Percentiles rank a stretch among this genome's conserved stretches.
Evolutionary conservation across 169 alveolate genomes (phyloP).

Genomic region (Perkinsus olseni): DNA sequence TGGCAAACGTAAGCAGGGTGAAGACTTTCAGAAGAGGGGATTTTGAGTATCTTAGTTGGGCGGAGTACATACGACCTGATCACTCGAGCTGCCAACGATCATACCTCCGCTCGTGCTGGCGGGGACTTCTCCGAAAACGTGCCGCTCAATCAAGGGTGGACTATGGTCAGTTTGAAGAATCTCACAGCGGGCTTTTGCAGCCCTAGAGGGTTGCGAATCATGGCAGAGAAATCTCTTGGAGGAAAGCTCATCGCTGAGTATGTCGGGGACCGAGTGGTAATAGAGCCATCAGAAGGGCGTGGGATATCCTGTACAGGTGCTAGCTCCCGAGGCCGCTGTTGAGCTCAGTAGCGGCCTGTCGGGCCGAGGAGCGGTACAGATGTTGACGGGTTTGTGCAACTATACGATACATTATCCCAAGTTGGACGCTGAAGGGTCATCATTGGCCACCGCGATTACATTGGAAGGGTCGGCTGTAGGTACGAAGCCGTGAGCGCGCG

Average conservation of each 20-base stretch:
- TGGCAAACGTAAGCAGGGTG: neutral
- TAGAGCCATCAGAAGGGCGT: neutral
- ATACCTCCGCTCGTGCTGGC: neutral
- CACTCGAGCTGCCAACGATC: neutral
- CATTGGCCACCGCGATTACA: neutral
- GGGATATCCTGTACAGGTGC: neutral
- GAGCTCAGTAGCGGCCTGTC: neutral
- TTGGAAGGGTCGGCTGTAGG: neutral
- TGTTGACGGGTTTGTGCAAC: neutral
- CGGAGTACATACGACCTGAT: neutral
- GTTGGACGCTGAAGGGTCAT: neutral
- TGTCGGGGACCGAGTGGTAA: neutral
- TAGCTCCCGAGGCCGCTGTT: neutral
- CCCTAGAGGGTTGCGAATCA: neutral
- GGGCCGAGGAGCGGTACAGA: neutral
- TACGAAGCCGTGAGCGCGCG: neutral
- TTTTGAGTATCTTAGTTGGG: neutral
- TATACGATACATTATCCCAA: neutral
- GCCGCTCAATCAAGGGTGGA: neutral
- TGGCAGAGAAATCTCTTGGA: neutral
- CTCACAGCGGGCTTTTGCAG: neutral
- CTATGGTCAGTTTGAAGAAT: neutral
- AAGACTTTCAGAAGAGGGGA: neutral
- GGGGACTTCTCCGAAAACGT: neutral
- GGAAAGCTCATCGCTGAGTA: neutral